Conservation (phyloP, 2,329 filamentous ascomycete genomes). For the Alternaria conjuncta region DNA sequence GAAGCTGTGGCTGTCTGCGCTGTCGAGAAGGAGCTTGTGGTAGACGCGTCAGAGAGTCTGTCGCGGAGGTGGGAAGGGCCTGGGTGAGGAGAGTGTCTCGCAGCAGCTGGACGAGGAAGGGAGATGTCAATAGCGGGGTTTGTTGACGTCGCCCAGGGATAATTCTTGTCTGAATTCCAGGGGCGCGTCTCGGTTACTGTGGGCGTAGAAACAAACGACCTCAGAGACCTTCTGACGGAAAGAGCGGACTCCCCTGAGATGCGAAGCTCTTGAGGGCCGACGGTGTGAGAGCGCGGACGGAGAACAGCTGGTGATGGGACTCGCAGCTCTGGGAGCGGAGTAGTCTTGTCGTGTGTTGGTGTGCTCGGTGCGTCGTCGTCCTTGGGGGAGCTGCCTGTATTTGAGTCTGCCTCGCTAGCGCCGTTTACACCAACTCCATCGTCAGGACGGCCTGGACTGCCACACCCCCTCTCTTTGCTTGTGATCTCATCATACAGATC, state of each 20-base stretch:
- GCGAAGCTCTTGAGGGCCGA: slow-evolving; percentile 23
- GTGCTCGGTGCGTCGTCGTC: slow-evolving; percentile 10
- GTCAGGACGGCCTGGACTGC: slow-evolving; percentile 5
- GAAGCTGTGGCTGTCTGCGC: slow-evolving; percentile 20
- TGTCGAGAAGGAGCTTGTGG: slow-evolving; percentile 27
- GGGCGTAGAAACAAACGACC: slow-evolving; percentile 32
- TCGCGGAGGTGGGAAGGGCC: slow-evolving; percentile 41
- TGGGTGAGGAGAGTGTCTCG: slow-evolving; percentile 34
- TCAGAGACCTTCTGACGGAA: slow-evolving; percentile 34
- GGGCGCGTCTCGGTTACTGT: slow-evolving; percentile 49
- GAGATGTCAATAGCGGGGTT: slow-evolving; percentile 50
- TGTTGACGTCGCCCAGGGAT: slow-evolving; percentile 52
- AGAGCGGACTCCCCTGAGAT: slow-evolving; percentile 28
- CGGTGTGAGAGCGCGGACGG: slow-evolving; percentile 32
- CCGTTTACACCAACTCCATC: slow-evolving; percentile 9
- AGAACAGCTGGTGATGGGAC: slow-evolving; percentile 30
- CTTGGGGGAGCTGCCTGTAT: slow-evolving; percentile 8
- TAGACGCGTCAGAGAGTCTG: slow-evolving; percentile 35
- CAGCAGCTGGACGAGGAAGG: slow-evolving; percentile 44
- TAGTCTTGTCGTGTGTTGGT: slow-evolving; percentile 23
- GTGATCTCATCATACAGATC: slow-evolving; percentile 42
- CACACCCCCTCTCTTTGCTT: slow-evolving; percentile 23
- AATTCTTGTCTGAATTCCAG: slow-evolving; percentile 58
- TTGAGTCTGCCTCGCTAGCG: slow-evolving; percentile 19
- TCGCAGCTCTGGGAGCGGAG: slow-evolving; percentile 30